phyloP scores from a whole-genome alignment of 192 early-diverging fungal genomes.

The Gonapodya prolifera region DNA sequence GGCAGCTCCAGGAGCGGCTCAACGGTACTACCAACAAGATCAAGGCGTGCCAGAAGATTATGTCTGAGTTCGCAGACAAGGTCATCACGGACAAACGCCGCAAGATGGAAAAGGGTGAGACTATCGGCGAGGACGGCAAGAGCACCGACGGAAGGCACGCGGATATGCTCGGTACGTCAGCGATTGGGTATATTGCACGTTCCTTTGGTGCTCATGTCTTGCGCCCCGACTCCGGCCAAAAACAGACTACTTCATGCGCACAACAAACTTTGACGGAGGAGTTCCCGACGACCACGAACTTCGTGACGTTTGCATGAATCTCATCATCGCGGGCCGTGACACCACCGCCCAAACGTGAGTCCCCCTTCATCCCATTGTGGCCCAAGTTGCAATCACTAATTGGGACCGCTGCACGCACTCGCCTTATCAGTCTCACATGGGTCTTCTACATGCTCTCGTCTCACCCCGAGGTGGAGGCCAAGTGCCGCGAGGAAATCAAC shows the following conservation, averaged over 20 bases:
- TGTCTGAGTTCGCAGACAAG: neutral
- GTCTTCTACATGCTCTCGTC: neutral
- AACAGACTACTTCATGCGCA: neutral
- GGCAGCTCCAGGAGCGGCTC: neutral
- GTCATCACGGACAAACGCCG: neutral
- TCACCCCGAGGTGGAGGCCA: neutral
- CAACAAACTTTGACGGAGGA: neutral
- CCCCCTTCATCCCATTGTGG: no score
- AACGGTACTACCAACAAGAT: neutral
- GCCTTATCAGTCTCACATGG: no score
- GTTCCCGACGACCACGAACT: neutral
- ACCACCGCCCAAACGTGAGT: neutral
- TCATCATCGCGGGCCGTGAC: neutral
- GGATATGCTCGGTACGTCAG: neutral
- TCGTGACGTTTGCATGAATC: neutral
- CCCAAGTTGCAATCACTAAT: no score
- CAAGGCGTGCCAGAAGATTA: neutral
- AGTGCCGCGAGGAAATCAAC: neutral
- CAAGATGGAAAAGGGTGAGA: neutral
- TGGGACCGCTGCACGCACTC: no score
- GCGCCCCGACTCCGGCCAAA: no score
- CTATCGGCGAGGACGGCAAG: neutral
- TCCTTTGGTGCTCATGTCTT: neutral
- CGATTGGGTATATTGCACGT: neutral
- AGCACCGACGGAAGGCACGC: slow-evolving; percentile 1